A percentile compares a stretch with the other conserved stretches of the same genome.
Conservation (phyloP, 805 yeast species). For the Lipomyces kockii region DNA sequence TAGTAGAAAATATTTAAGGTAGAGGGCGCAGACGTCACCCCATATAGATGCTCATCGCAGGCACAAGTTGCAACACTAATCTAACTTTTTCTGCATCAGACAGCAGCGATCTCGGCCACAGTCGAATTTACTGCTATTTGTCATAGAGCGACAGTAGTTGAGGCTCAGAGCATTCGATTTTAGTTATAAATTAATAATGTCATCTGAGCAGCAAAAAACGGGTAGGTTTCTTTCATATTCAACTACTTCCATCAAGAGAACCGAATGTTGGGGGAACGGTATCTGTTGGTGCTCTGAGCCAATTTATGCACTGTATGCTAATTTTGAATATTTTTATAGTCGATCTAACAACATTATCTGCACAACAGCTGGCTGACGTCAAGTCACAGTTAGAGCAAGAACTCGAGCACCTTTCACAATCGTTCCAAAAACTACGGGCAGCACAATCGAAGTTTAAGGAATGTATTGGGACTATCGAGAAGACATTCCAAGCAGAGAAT, state of each 20-base stretch:
- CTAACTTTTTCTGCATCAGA: no score
- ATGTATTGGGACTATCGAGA: slow-evolving; percentile 71
- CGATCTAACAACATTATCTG: slow-evolving; percentile 71
- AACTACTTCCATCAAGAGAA: background rate
- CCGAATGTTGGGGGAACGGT: background rate
- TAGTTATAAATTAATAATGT: background rate
- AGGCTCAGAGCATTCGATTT: background rate
- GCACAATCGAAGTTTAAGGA: slow-evolving; percentile 84
- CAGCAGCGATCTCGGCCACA: no score
- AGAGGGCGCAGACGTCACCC: background rate
- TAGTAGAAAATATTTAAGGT: background rate
- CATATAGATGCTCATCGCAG: background rate
- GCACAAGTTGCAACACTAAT: no score
- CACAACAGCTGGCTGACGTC: slow-evolving; percentile 83
- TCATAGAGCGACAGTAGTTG: background rate
- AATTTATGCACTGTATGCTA: background rate
- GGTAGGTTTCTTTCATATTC: background rate
- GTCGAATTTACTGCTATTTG: background rate
- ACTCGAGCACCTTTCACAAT: slow-evolving; percentile 80
- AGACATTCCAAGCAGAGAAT: slow-evolving; percentile 50
- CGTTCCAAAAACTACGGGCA: slow-evolving; percentile 78
- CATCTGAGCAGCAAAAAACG: background rate
- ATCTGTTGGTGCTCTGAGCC: background rate
- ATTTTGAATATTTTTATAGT: slow-evolving; percentile 45
- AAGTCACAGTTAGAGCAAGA: slow-evolving; percentile 85